phyloP scores from a whole-genome alignment of 129 eudicot species.

The Solidago caesia region DNA sequence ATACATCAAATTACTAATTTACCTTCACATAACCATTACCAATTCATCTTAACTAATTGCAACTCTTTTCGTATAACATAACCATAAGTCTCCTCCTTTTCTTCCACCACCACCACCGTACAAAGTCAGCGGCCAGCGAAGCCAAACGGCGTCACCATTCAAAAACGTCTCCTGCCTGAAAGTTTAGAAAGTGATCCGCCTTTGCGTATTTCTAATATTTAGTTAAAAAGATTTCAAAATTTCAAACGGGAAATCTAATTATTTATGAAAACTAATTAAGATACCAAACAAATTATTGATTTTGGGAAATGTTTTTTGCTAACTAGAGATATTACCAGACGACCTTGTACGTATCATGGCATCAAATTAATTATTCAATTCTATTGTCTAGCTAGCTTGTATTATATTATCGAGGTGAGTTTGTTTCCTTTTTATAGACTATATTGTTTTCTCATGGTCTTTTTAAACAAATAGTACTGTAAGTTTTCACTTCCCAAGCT shows the following conservation, averaged over 20 bases:
- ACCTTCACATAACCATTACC: no score
- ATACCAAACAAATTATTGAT: not conserved
- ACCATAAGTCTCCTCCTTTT: no score
- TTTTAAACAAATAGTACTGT: slow-evolving; percentile 5
- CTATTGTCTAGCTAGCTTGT: slow-evolving; percentile 6
- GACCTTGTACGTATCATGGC: not conserved
- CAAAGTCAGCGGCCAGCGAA: no score
- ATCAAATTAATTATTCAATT: not conserved
- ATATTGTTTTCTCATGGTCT: slow-evolving; percentile 25
- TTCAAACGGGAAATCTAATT: not conserved
- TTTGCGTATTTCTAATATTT: no score
- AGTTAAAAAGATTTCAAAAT: no score
- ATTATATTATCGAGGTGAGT: slow-evolving; percentile 9
- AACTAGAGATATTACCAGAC: not conserved
- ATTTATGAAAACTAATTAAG: not conserved
- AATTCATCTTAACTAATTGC: no score
- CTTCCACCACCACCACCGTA: no score
- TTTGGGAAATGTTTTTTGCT: not conserved
- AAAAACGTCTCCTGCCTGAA: no score
- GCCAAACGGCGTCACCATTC: no score
- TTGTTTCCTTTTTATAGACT: slow-evolving; percentile 23
- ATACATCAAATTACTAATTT: no score
- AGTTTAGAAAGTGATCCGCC: no score
- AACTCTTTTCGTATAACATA: no score
- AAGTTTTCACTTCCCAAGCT: slow-evolving; percentile 32